A percentile compares a stretch with the other conserved stretches of the same genome.
These are phyloP conservation scores for Ailanthus altissimus DNA, from an alignment of 345 rosid species.

Conservation along the genomic window DNA sequence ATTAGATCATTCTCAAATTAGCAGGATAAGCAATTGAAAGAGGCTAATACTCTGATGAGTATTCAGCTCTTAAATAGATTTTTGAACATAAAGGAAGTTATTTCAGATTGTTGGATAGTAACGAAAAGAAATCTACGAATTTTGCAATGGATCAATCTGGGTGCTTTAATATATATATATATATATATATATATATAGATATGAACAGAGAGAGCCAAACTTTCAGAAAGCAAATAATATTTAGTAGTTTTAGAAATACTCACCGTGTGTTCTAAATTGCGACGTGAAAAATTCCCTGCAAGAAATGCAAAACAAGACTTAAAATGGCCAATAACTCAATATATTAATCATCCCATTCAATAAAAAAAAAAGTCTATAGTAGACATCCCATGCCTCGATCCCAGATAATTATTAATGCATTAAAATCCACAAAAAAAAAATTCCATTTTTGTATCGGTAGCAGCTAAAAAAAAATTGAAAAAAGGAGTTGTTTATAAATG, in stretches of 20 bases:
- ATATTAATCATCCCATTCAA: not conserved
- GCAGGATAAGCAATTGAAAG: not conserved
- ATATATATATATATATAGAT: too few relatives aligned
- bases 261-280: conserved; percentile 52
- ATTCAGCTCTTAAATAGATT: not conserved
- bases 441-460: not conserved
- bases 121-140: not conserved
- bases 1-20: conserved; percentile 7
- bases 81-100: too few relatives aligned
- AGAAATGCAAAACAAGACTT: not conserved
- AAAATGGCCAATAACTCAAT: not conserved
- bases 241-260: conserved; percentile 27
- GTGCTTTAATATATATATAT: too few relatives aligned
- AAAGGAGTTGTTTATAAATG: not conserved
- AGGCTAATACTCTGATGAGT: not conserved
- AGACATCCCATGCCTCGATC: not conserved
- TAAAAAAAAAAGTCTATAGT: not conserved
- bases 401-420: not conserved
- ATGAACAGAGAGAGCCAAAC: not conserved
- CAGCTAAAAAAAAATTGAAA: not conserved
- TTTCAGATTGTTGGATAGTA: not conserved
- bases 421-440: not conserved
- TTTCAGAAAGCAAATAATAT: not conserved
- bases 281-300: conserved; percentile 60
- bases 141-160: not conserved